phyloP scores from a whole-genome alignment of 495 filamentous ascomycete species.

The Pseudomonodictys pantanalensis region DNA sequence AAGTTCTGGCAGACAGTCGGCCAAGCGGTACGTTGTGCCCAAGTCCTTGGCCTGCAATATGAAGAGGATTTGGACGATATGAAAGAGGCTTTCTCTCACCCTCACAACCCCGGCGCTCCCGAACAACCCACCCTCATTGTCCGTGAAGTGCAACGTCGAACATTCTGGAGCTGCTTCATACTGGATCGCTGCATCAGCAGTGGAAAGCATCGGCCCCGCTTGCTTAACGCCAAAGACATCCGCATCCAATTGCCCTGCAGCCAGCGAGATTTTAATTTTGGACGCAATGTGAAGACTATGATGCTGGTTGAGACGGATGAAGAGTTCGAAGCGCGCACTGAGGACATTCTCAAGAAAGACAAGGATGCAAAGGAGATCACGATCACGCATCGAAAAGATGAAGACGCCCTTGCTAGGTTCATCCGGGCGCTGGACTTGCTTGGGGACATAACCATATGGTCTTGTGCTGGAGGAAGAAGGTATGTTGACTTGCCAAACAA shows the following conservation, averaged over 20 bases:
- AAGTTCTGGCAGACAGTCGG: conserved; percentile 78
- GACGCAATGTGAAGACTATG: conserved; percentile 56
- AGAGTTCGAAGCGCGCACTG: conserved; percentile 21
- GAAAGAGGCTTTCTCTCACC: conserved; percentile 43
- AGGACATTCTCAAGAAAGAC: conserved; percentile 25
- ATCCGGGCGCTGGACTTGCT: conserved; percentile 76
- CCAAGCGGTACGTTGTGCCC: conserved; percentile 70
- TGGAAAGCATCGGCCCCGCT: conserved; percentile 69
- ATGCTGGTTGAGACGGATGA: conserved; percentile 37
- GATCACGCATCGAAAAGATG: conserved; percentile 30
- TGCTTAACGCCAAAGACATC: conserved; percentile 65
- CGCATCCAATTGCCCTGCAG: conserved; percentile 66
- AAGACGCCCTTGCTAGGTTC: conserved; percentile 71
- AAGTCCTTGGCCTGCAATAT: conserved; percentile 67
- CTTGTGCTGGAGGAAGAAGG: conserved; percentile 68
- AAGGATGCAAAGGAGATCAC: conserved; percentile 49
- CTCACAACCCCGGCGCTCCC: conserved; percentile 46
- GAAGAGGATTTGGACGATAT: conserved; percentile 55
- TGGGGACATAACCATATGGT: conserved; percentile 74
- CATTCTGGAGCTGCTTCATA: conserved; percentile 83
- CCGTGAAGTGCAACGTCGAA: conserved; percentile 74
- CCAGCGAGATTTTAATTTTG: conserved; percentile 64
- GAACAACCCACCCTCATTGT: conserved; percentile 55
- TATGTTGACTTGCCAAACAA: conserved; percentile 27
- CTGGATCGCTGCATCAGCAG: conserved; percentile 76